Percentiles rank a stretch among this genome's conserved stretches.
phyloP scores from a whole-genome alignment of 2,329 filamentous ascomycete species.

The Graphiopsis chlorocephala region DNA sequence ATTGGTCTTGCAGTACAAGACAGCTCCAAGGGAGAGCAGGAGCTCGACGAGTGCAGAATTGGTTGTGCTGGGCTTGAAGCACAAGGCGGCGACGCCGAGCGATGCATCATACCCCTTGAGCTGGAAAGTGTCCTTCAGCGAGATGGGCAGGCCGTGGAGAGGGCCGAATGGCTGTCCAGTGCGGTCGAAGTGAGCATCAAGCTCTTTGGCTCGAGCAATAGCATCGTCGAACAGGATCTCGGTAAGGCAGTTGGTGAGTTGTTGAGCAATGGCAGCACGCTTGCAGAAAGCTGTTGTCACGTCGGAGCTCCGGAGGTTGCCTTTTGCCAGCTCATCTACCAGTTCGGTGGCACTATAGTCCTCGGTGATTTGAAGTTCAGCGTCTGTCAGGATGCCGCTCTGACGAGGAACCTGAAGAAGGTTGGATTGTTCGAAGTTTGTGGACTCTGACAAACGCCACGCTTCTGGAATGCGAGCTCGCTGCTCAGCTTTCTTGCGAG shows the following conservation, averaged over 20 bases:
- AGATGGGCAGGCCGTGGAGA: conserved; percentile 43
- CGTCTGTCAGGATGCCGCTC: conserved; percentile 50
- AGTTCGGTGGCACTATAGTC: conserved; percentile 47
- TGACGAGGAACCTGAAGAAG: conserved; percentile 51
- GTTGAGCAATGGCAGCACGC: conserved; percentile 48
- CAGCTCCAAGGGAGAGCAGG: conserved; percentile 46
- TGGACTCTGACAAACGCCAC: conserved; percentile 40
- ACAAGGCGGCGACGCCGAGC: conserved; percentile 43
- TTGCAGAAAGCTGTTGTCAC: conserved; percentile 45
- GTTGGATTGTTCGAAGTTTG: conserved; percentile 27
- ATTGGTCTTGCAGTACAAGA: conserved; percentile 55
- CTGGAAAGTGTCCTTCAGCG: conserved; percentile 38
- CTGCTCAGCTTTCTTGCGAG: conserved; percentile 44
- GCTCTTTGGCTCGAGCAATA: conserved; percentile 37
- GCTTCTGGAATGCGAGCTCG: conserved; percentile 41
- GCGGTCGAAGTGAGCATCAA: conserved; percentile 40
- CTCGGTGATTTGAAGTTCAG: conserved; percentile 57
- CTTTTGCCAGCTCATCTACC: conserved; percentile 35
- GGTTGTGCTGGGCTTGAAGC: conserved; percentile 41
- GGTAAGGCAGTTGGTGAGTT: conserved; percentile 48
- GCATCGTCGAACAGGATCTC: conserved; percentile 40
- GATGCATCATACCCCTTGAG: conserved; percentile 37
- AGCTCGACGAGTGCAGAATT: conserved; percentile 44
- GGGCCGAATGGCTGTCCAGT: conserved; percentile 42
- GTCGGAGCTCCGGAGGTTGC: conserved; percentile 37